Percentiles rank a stretch among this genome's conserved stretches.
These are phyloP conservation scores for Phytophthora melonis DNA, from an alignment of 352 stramenopile species.

Conservation along the genomic window DNA sequence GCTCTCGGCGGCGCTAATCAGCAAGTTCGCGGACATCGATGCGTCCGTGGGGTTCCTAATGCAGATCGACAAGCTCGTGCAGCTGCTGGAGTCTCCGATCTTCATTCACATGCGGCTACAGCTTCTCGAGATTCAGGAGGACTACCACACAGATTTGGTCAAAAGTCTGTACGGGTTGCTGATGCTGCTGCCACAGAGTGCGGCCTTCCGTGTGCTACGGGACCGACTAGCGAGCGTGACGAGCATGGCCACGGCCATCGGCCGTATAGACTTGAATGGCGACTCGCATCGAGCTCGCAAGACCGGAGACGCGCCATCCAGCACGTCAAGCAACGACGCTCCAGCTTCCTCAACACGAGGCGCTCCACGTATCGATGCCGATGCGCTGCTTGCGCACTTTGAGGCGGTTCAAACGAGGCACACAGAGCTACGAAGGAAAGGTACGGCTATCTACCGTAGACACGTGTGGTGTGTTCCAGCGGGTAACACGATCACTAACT, in stretches of 20 bases:
- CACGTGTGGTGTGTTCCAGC: not conserved
- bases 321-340: constrained; percentile 29
- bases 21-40: constrained; percentile 97
- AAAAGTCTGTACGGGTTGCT: constrained; percentile 98
- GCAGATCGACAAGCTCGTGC: constrained; percentile 99
- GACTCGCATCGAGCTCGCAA: constrained; percentile 35
- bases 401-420: constrained; percentile 80
- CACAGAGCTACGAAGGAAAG: constrained; percentile 75
- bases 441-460: constrained; percentile 27
- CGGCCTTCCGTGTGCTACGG: constrained; percentile 84
- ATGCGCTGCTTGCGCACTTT: constrained; percentile 74
- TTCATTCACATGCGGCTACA: constrained; percentile 99
- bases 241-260: constrained; percentile 89
- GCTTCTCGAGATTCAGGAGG: constrained; percentile 96
- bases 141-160: constrained; percentile 95
- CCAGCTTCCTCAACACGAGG: constrained; percentile 7
- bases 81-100: constrained; percentile 99
- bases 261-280: constrained; percentile 70
- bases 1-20: constrained; percentile 95
- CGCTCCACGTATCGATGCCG: constrained; percentile 53
- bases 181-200: constrained; percentile 97
- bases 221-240: constrained; percentile 88
- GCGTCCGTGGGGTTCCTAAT: constrained; percentile 99
- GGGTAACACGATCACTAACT: constrained; percentile 1
- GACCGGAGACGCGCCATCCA: constrained; percentile 13